phyloP scores from a whole-genome alignment of 2,329 filamentous ascomycete genomes.

The Botrytis elliptica region DNA sequence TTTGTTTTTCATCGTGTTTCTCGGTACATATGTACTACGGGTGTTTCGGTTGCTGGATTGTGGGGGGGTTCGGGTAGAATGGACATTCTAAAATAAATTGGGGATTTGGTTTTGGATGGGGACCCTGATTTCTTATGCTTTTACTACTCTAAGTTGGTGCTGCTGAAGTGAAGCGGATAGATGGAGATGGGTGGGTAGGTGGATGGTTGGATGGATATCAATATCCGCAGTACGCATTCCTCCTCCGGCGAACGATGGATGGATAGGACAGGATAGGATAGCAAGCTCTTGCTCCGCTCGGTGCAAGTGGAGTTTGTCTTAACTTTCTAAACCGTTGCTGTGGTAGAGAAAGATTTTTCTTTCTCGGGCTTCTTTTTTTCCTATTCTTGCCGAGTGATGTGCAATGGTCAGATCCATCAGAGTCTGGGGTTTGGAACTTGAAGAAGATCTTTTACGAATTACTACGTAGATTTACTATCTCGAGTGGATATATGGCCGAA shows the following conservation, averaged over 20 bases:
- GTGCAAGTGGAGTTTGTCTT: conserved; percentile 3
- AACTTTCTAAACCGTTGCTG: conserved; percentile 6
- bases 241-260: not conserved
- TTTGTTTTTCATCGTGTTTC: not conserved
- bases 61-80: conserved; percentile 5
- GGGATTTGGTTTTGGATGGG: not conserved
- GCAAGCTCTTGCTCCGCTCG: not conserved
- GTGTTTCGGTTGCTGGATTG: not conserved
- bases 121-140: not conserved
- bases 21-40: not conserved
- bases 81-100: not conserved
- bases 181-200: not conserved
- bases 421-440: conserved; percentile 10
- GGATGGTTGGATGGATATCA: not conserved
- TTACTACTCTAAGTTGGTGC: not conserved
- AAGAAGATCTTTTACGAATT: conserved; percentile 6
- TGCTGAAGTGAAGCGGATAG: not conserved
- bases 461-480: not conserved
- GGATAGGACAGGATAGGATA: not conserved
- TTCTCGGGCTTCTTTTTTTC: not conserved
- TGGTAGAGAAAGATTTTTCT: conserved; percentile 18
- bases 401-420: not conserved
- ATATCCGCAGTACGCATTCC: not conserved
- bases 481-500: conserved; percentile 13
- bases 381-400: not conserved